A percentile compares a stretch with the other conserved stretches of the same genome.
Evolutionary conservation across 176 grass and related monocot genomes (phyloP).

Genomic region (Elaeis guineensis): DNA sequence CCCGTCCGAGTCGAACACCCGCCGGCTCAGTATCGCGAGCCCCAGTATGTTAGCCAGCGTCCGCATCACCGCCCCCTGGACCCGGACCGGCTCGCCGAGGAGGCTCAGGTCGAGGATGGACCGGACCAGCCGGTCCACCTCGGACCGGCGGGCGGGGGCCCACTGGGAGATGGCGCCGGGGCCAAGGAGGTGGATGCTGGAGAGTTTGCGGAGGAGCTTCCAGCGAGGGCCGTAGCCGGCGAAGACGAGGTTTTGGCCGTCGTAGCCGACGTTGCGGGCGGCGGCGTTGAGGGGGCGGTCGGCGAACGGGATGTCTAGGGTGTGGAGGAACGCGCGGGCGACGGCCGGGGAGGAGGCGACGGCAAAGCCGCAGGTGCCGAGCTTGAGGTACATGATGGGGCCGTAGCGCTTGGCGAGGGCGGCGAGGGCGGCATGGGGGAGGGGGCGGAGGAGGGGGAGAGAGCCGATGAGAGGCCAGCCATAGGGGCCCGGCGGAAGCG

Average conservation of each 20-base stretch:
- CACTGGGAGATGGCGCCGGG: too few relatives aligned
- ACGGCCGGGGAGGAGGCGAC: slow-evolving; percentile 10
- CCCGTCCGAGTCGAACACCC: too few relatives aligned
- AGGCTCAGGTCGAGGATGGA: too few relatives aligned
- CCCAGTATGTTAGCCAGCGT: too few relatives aligned
- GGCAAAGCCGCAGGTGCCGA: not conserved
- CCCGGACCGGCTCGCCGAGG: too few relatives aligned
- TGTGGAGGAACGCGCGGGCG: slow-evolving; percentile 9
- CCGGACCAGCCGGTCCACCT: too few relatives aligned
- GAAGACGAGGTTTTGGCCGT: not conserved
- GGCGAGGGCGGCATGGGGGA: slow-evolving; percentile 2
- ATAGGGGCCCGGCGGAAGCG: not conserved
- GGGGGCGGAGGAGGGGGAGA: slow-evolving; percentile 3
- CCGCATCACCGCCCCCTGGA: too few relatives aligned
- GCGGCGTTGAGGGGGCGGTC: slow-evolving; percentile 1
- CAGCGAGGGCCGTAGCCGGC: too few relatives aligned
- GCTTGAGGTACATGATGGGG: slow-evolving; percentile 3
- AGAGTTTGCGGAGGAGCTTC: too few relatives aligned
- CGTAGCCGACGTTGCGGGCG: not conserved
- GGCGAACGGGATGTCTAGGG: slow-evolving; percentile 3
- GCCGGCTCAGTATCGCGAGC: too few relatives aligned
- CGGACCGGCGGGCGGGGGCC: too few relatives aligned
- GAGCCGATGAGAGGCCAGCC: slow-evolving; percentile 7
- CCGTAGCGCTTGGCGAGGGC: slow-evolving; percentile 9
- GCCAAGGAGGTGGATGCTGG: too few relatives aligned